Percentiles rank a stretch among this genome's conserved stretches.
phyloP scores from a whole-genome alignment of 140 eudicot genomes.

The Anethum foeniculum region DNA sequence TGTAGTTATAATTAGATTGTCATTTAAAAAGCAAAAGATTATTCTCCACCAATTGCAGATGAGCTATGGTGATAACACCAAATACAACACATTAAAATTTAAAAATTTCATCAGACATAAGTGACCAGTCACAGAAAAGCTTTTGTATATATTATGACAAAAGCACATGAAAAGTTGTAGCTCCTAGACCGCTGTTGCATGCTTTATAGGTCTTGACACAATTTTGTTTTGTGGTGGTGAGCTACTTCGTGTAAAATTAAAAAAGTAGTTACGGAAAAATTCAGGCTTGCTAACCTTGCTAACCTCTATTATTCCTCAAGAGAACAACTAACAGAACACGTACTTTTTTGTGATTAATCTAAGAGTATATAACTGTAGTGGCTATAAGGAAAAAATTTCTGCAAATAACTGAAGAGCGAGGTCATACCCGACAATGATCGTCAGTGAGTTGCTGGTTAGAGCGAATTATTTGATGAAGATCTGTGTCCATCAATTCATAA shows the following conservation, averaged over 20 bases:
- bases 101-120: not conserved
- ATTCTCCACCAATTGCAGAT: not conserved
- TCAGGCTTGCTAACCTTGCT: not conserved
- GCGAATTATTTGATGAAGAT: conserved; percentile 93
- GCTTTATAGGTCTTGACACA: not conserved
- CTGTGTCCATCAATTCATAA: conserved; percentile 92
- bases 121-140: not conserved
- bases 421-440: conserved; percentile 96
- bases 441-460: conserved; percentile 80
- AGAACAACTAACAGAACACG: not conserved
- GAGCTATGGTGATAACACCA: not conserved
- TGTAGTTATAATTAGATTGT: not conserved
- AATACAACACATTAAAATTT: not conserved
- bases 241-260: not conserved
- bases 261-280: not conserved
- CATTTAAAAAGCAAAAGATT: not conserved
- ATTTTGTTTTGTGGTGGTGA: not conserved
- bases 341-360: not conserved
- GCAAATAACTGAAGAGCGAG: conserved; percentile 9
- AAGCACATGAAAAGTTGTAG: not conserved
- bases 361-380: not conserved
- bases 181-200: not conserved
- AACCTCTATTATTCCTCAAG: not conserved
- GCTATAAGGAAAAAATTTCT: not conserved
- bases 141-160: not conserved